A percentile compares a stretch with the other conserved stretches of the same genome.
Evolutionary conservation across 1,139 yeast genomes (phyloP).

Genomic region (Debaryomycetaceae sp.): DNA sequence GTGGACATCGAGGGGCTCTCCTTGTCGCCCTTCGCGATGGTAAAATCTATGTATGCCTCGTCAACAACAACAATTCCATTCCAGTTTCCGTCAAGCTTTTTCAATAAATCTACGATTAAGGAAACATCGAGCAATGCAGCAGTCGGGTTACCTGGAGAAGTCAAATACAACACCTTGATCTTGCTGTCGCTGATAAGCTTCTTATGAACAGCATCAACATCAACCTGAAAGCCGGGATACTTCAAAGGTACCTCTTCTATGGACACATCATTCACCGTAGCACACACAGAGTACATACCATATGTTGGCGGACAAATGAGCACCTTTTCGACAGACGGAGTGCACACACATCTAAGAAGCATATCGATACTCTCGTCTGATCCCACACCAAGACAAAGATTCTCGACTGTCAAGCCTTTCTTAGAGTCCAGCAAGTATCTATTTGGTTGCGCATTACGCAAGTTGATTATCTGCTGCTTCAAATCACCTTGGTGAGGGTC

Average conservation of each 20-base stretch:
- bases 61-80: conserved; percentile 84
- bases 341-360: conserved; percentile 77
- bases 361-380: conserved; percentile 95
- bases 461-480: conserved; percentile 66
- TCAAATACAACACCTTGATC: conserved; percentile 74
- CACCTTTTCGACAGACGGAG: conserved; percentile 78
- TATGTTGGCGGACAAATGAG: conserved; percentile 93
- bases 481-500: conserved; percentile 92
- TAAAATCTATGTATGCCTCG: conserved; percentile 92
- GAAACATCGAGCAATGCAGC: conserved; percentile 56
- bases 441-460: conserved; percentile 57
- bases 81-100: conserved; percentile 45
- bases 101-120: conserved; percentile 49
- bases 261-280: conserved; percentile 82
- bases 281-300: conserved; percentile 94
- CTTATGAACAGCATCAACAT: conserved; percentile 52
- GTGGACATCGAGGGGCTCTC: conserved; percentile 65
- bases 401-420: conserved; percentile 50
- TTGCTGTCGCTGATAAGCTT: conserved; percentile 51
- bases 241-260: conserved; percentile 65
- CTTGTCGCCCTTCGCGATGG: conserved; percentile 20
- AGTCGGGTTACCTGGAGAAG: conserved; percentile 99
- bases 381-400: conserved; percentile 92
- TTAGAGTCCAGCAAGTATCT: conserved; percentile 13
- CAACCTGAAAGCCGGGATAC: conserved; percentile 62